Base-by-base conservation (phyloP, 306 rosid genomes). In the Cyclanthera cordifolia region DNA sequence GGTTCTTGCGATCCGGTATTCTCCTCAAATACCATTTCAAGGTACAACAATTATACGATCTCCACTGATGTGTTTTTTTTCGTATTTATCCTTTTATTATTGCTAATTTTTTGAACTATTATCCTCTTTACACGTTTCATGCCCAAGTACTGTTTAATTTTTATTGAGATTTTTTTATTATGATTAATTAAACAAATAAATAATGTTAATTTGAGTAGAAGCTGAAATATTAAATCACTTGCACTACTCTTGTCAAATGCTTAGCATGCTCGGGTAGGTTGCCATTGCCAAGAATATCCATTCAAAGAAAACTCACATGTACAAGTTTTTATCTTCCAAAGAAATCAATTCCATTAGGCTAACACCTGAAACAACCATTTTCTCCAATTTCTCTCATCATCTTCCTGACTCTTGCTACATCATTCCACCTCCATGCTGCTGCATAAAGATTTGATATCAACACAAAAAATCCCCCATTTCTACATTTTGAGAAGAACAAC, bases 391-490 rank as follows among this genome's bases (percentile, higher is more conserved):
- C 85, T 84, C 66, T 81, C 91, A 88, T 84, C 20, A 76, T 66
- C 55, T 80, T 58, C 78, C 89, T 88, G 83, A 84, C 71, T 76
- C 74, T 85, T 80, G 81, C 89, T 27, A 84, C 91, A 75, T 84
- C 89, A 30, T 80, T 80, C 85, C 89, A 85, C 80, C 86, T 82
- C 58, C 91, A 81, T 23, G 87, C 83, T 56, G 82, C 89, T 47
- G 91, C 95, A 80, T 85, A 88, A 51, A 88, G 84, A 67, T 84
- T 85, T 45, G 87, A 84, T 64, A 84, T 87, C 70, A 86, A 77
- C 34, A 86, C 88, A 79, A 82, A 82, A 79, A 84, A 86, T 32
- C 91, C 91, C 86, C 82, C 82, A 73, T 86, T 84, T 72, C 79
- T 73, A 30, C 88, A 82, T 73, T 86, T 89, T 65, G 86, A 82